Conservation (phyloP, 495 filamentous ascomycete genomes). For the Talaromyces thailandensis region DNA sequence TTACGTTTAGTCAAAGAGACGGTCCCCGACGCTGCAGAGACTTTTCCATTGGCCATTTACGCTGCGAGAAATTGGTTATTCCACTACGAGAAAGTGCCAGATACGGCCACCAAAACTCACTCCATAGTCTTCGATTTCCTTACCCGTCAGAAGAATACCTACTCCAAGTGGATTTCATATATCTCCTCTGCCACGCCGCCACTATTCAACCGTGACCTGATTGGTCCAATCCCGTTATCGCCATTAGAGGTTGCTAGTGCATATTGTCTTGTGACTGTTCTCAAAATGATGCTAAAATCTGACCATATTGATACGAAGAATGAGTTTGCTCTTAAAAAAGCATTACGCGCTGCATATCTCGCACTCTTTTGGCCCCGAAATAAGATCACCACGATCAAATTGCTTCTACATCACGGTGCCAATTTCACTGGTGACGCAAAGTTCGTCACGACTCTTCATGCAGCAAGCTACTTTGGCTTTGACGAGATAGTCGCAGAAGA, state of each 20-base stretch:
- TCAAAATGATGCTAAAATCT: not conserved
- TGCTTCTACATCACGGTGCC: not conserved
- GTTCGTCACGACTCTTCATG: not conserved
- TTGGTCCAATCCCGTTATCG: not conserved
- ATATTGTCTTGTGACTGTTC: not conserved
- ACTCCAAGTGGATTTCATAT: not conserved
- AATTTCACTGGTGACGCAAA: not conserved
- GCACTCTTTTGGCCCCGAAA: not conserved
- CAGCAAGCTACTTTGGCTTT: conserved; percentile 7
- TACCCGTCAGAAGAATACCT: not conserved
- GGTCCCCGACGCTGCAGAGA: not conserved
- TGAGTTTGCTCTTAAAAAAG: not conserved
- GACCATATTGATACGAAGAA: not conserved
- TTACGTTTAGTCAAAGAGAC: not conserved
- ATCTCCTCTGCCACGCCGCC: not conserved
- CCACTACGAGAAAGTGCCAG: not conserved
- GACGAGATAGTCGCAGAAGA: conserved; percentile 3
- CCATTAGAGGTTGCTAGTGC: not conserved
- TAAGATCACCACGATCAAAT: not conserved
- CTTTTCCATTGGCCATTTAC: not conserved
- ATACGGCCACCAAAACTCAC: not conserved
- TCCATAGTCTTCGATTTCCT: not conserved
- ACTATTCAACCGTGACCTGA: too few species aligned
- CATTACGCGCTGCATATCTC: not conserved
- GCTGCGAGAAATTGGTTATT: not conserved